These are phyloP conservation scores for Colletotrichum liaoningense DNA, from an alignment of 2,329 filamentous ascomycete species.

Conservation along the genomic window DNA sequence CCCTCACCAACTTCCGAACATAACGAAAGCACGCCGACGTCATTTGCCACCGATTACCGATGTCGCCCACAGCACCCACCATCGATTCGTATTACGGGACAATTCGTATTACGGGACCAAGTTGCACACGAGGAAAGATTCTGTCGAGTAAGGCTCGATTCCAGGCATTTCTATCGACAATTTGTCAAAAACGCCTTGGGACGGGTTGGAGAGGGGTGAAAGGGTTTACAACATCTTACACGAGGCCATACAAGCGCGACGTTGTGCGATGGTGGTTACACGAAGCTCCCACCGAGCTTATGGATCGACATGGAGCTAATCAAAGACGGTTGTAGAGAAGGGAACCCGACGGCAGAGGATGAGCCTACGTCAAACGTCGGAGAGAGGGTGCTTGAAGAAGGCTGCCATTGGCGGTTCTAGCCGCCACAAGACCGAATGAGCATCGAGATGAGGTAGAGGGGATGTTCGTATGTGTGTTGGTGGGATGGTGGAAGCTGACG, in stretches of 20 bases:
- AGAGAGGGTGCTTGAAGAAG: not conserved
- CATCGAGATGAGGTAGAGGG: not conserved
- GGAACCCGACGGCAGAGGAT: not conserved
- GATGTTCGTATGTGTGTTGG: too few relatives aligned
- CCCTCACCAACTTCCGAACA: slow-evolving; percentile 5
- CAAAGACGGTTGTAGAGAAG: too few relatives aligned
- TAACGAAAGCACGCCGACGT: slow-evolving; percentile 20
- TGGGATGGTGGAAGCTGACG: slow-evolving; percentile 5
- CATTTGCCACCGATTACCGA: slow-evolving; percentile 27
- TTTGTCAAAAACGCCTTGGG: not conserved
- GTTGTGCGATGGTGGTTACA: not conserved
- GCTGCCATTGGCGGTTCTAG: not conserved
- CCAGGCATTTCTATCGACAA: not conserved
- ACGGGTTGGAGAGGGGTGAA: not conserved
- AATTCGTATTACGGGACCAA: not conserved
- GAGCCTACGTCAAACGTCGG: not conserved
- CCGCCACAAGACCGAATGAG: not conserved
- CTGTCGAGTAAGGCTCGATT: not conserved
- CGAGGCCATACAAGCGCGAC: not conserved
- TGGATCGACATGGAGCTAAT: not conserved
- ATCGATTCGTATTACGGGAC: not conserved
- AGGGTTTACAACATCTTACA: not conserved
- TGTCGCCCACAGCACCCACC: not conserved
- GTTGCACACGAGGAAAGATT: not conserved
- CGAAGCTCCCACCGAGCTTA: not conserved